Percentiles rank a stretch among this genome's conserved stretches.
Conservation (phyloP, 176 grass and related monocot genomes). For the Musa acuminata region DNA sequence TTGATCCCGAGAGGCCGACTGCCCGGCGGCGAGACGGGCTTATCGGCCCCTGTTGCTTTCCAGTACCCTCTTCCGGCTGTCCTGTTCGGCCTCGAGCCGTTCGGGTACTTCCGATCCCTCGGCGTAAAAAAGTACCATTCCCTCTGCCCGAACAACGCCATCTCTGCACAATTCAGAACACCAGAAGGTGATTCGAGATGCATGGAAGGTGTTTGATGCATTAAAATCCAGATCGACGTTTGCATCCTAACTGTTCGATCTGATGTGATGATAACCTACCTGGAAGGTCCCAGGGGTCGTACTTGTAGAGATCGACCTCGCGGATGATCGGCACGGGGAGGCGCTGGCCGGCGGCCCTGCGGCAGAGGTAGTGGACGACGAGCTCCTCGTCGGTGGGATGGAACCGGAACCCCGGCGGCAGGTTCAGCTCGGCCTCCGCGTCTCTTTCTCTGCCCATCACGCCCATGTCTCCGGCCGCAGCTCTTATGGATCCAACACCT, state of each 20-base stretch:
- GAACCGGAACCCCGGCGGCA: constrained; percentile 13
- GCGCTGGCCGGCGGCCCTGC: constrained; percentile 36
- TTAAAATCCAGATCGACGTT: no score
- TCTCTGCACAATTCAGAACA: constrained; percentile 32
- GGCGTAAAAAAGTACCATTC: constrained; percentile 85
- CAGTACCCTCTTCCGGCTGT: constrained; percentile 54
- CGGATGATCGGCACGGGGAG: constrained; percentile 17
- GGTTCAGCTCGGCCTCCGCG: constrained; percentile 63
- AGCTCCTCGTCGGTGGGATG: constrained; percentile 15
- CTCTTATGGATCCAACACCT: neutral
- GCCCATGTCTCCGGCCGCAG: neutral
- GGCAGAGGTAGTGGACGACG: constrained; percentile 55
- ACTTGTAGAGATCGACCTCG: neutral
- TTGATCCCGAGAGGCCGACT: constrained; percentile 38
- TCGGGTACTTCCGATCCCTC: constrained; percentile 67
- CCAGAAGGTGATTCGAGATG: neutral
- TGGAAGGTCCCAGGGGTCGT: neutral
- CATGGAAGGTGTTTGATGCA: no score
- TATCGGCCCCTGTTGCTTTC: constrained; percentile 70
- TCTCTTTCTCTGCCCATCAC: constrained; percentile 30
- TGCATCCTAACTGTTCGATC: neutral
- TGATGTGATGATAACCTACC: neutral
- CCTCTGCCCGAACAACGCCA: constrained; percentile 50
- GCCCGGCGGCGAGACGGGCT: constrained; percentile 37
- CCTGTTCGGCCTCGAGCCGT: constrained; percentile 58